Conservation (phyloP, 495 filamentous ascomycete species). For the Filosporella fistucella region DNA sequence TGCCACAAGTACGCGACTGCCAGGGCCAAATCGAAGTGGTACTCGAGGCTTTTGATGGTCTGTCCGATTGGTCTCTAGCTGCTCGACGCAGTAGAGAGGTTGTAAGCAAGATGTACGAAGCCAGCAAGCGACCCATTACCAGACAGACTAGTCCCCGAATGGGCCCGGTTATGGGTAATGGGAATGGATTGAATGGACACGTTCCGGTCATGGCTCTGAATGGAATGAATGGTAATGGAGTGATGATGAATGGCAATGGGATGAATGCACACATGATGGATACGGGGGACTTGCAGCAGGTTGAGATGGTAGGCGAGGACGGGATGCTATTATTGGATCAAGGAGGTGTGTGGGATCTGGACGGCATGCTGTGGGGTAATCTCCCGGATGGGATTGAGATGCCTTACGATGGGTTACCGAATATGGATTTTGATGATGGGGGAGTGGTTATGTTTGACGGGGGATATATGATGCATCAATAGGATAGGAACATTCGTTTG, state of each 20-base stretch:
- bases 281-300: conserved; percentile 2
- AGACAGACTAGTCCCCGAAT: conserved; percentile 14
- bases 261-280: conserved; percentile 23
- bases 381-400: conserved; percentile 24
- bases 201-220: conserved; percentile 13
- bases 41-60: conserved; percentile 60
- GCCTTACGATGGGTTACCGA: conserved; percentile 23
- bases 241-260: conserved; percentile 9
- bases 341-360: conserved; percentile 51
- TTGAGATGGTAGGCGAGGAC: conserved; percentile 42
- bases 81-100: conserved; percentile 66
- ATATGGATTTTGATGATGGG: conserved; percentile 21
- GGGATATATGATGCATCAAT: conserved; percentile 22
- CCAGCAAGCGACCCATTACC: conserved; percentile 29
- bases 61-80: conserved; percentile 66
- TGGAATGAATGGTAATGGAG: conserved; percentile 21
- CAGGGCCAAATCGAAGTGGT: conserved; percentile 59
- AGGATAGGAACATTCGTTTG: background rate
- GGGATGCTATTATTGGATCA: conserved; percentile 51
- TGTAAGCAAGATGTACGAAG: conserved; percentile 65
- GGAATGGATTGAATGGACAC: conserved; percentile 3
- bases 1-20: conserved; percentile 30
- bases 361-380: conserved; percentile 32
- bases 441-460: conserved; percentile 9
- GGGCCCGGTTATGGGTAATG: conserved; percentile 7